Evolutionary conservation across 768 basidiomycete species (phyloP), one percentile per base, ranked within the genome.

Genomic region (Strobilomyces dryophilus): DNA sequence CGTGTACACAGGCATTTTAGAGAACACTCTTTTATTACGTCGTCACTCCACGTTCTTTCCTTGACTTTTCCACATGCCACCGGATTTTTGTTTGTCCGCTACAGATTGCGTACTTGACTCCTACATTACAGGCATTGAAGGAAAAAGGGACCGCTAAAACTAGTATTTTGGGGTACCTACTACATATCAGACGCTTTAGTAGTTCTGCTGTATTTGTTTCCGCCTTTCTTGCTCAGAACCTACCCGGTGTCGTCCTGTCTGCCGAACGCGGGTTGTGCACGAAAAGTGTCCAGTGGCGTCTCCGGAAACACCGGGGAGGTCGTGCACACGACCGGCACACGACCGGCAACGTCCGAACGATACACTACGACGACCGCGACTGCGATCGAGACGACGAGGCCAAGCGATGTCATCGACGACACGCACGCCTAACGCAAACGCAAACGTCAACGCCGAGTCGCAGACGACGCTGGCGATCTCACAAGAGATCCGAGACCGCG

Each of bases 401-500:
- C 15, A 37, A 17, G 36, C 37, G 37, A 39, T 39, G 37, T 39
- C 37, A 9, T 29, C 1, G 29, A 29, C 29, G 29, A 29, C 29
- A 6, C 29, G 29, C 29, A 29, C 29, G 29, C 8, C 29, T 6
- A 29, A 29, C 29, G 29, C 9, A 1, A 29, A 29, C 29, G 29
- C 29, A 6, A 29, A 18, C 10, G 40, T 4, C 26, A 29, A 18
- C 10, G 40, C 10, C 26, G 21, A 24, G 41, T 24, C 41, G 21
- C 21, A 24, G 51, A 46, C 20, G 26, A 15, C 47, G 37, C 43
- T 56, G 39, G 56, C 77, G 29, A 80, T 78, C 26, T 92, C 89
- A 3, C 81, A 85, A 58, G 88, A 90, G 61, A 79, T 92, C 49
- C 77, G 84, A 29, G 90, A 91, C 70, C 79, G 87, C 18, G 82